Evolutionary conservation across 1,284 basidiomycete genomes (phyloP), one percentile per base, ranked within the genome.

Genomic region (Chalciporus sp.): DNA sequence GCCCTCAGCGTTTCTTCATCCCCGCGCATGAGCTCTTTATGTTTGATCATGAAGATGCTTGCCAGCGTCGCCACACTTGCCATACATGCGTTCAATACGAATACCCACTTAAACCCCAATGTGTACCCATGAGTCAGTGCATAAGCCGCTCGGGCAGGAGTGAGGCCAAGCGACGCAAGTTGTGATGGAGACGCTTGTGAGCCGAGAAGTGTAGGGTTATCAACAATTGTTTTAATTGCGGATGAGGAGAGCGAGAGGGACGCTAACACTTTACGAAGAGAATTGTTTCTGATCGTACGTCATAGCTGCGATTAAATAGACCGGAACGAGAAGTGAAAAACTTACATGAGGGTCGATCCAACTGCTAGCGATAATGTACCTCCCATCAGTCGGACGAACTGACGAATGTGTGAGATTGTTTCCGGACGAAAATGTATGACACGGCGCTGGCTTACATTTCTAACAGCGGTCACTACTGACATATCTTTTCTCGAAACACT

Each of bases 401-500:
- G 47, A 28, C 52, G 23, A 28, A 29, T n/a, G 8, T 42, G 27
- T 37, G 19, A n/a, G 43, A 14, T 66, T 26, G 53, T 42, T 10
- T 1, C 41, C 37, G 3, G 6, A n/a, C 39, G 11, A 46, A 44
- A 14, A 23, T 23, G 23, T 23, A 23, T 23, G 40, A 17, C 7
- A 12, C 17, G n/a, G n/a, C n/a, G 33, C 14, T 28, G 16, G 65
- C 76, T 48, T 53, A 83, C 83, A 62, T 88, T 89, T 29, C 87
- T 77, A 48, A 85, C 79, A 0, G 83, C 82, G 0, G 88, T 90
- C 1, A 88, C 86, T 7, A 88, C 86, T 1, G 85, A 83, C 80
- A 89, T 84, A 56, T 89, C 86, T 44, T 75, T 74, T 20, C 86
- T 71, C 0, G 81, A 68, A 1, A 89, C 88, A 19, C 85, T 86